Base-by-base conservation (phyloP, 2,329 filamentous ascomycete genomes). In the Canariomyces notabilis region DNA sequence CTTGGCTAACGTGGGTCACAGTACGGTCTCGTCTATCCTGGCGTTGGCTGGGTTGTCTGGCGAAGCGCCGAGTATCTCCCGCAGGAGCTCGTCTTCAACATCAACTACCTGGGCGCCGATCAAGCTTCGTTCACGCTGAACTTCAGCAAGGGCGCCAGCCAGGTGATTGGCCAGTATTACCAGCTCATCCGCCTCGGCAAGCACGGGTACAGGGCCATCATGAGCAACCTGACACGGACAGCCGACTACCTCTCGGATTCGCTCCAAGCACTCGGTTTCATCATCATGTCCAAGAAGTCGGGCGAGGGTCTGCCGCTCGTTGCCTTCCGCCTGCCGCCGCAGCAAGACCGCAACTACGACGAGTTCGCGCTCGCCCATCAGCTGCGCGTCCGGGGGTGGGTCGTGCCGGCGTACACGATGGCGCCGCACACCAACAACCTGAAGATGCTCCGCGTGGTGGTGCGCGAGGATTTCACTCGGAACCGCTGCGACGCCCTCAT, bases 141-240 rank as follows among this genome's bases (percentile, higher is more conserved):
- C 75, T 97, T 97, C 74, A 94, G 87, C 63, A 95, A 95, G 67
- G 90, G 90, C 47, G 91, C 91, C 11, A 89, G 85, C 5, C 90
- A 96, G 64, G 87, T 96, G 61, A 95, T 97, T 52, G 91, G 88
- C 21, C 91, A 97, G 69, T 97, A 96, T 73, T 96, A 97, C 73
- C 90, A 96, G 70, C 78, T 97, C 62, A 95, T 96, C 64, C 87
- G 91, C 22, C 82, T 97, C 4, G 91, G 91, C 51, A 95, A 94
- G 77, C 83, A 84, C 53, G 91, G 91, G 40, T 97, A 95, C 75
- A 82, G 85, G 46, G 77, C 84, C 60, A 95, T 97, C 73, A 96
- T 96, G 91, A 77, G 82, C 60, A 97, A 97, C 71, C 75, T 97
- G 51, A 96, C 89, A 19, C 81, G 86, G 43, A 95, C 86, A 1